Base-by-base conservation (phyloP, 345 rosid species). In the Gossypium arboreum region DNA sequence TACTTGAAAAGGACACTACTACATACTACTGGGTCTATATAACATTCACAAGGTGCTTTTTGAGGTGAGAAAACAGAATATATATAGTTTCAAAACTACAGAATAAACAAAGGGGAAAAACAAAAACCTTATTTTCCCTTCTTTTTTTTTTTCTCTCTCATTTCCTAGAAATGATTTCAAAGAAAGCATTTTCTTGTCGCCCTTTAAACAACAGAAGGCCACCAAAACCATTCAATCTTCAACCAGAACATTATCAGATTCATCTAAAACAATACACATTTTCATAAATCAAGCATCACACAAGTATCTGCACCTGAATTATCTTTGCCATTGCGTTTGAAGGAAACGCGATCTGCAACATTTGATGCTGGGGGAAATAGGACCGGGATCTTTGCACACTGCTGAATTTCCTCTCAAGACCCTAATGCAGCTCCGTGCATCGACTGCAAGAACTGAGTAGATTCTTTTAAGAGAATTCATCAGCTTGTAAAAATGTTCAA, bases 381-480 rank as follows among this genome's bases (percentile, higher is more conserved):
- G 56, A 68, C 3, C 57, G 4, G 22, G 11, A 47, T 67, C 71
- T 45, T 27, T 18, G 18, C 39, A 67, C 4, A 67, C 4, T 3
- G 39, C 39, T 22, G 54, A 13, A 22, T 43, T 57, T 43, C 45
- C 73, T 67, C 57, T 20, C n/a, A 25, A 52, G 67, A 50, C 48
- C 72, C 45, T 18, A 25, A 13, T 16, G 48, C 55, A 9, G 45
- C 60, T 76, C 22, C 71, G 56, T 22, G 72, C 41, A 44, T 50
- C 20, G 51, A 73, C 80, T 77, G 82, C 80, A 18, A 72, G 51
- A 20, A 65, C 43, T 16, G 17, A 68, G 75, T 47, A 59, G 71
- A 47, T 63, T 61, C 41, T 17, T 63, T 62, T 63, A 13, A 63
- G 12, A 52, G 43, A 18, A 48, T 15, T 8, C 2, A 48, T 67